phyloP scores from a whole-genome alignment of 2,329 filamentous ascomycete species.

The Colletotrichum falcatum region DNA sequence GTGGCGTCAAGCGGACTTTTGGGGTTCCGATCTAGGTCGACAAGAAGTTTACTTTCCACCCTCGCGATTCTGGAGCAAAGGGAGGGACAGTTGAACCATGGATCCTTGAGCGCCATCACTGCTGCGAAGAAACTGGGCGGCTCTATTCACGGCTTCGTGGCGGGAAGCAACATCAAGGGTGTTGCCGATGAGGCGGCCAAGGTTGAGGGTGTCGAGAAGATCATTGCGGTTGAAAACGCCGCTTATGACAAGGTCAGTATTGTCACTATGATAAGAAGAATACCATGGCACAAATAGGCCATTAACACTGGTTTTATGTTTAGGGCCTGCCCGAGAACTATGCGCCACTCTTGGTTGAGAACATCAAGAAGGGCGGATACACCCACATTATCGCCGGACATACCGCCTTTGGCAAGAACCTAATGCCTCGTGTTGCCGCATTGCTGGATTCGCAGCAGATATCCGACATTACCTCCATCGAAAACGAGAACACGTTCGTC shows the following conservation, averaged over 20 bases:
- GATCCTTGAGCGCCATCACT: slow-evolving; percentile 86
- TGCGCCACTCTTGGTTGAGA: slow-evolving; percentile 92
- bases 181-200: slow-evolving; percentile 89
- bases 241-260: slow-evolving; percentile 88
- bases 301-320: slow-evolving; percentile 1
- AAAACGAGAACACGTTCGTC: slow-evolving; percentile 93
- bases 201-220: slow-evolving; percentile 90
- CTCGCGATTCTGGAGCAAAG: slow-evolving; percentile 93
- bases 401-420: slow-evolving; percentile 95
- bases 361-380: slow-evolving; percentile 95
- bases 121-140: slow-evolving; percentile 91
- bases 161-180: slow-evolving; percentile 80
- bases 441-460: slow-evolving; percentile 93
- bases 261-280: background rate
- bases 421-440: slow-evolving; percentile 91
- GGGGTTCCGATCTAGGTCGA: slow-evolving; percentile 43
- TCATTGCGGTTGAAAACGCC: slow-evolving; percentile 87
- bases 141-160: slow-evolving; percentile 86
- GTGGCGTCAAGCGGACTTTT: slow-evolving; percentile 44
- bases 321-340: slow-evolving; percentile 93
- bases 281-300: background rate
- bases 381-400: slow-evolving; percentile 92
- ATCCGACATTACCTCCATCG: slow-evolving; percentile 88
- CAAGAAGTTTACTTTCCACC: slow-evolving; percentile 77
- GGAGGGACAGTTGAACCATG: slow-evolving; percentile 85